A percentile compares a stretch with the other conserved stretches of the same genome.
Evolutionary conservation across 2,329 filamentous ascomycete species (phyloP).

Genomic region (Scedosporium dehoogii): DNA sequence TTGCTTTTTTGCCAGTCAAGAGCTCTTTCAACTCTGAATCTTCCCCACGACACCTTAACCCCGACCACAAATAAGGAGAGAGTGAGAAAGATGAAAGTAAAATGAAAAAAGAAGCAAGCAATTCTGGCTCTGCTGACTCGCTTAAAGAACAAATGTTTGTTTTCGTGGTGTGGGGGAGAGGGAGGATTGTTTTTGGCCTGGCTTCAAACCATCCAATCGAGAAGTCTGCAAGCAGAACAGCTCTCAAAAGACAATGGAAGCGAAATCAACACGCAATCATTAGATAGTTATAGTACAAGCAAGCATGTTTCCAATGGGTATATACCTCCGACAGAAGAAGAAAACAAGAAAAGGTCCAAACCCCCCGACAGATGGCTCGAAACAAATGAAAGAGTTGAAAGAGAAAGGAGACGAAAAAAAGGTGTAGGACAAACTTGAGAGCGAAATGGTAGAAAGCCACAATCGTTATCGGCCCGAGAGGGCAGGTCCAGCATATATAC

Average conservation of each 20-base stretch:
- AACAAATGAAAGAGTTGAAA: conserved; percentile 4
- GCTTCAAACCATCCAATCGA: too few species aligned
- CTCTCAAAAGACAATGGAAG: background rate
- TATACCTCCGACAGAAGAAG: background rate
- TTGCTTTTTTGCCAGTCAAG: background rate
- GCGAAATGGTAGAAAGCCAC: too few species aligned
- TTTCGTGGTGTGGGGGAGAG: background rate
- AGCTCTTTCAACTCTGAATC: too few species aligned
- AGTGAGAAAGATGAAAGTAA: background rate
- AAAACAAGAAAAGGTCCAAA: background rate
- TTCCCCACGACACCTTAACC: background rate
- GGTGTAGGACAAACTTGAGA: background rate
- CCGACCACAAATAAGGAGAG: background rate
- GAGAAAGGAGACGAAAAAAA: background rate
- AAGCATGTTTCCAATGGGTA: too few species aligned
- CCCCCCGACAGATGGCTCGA: conserved; percentile 1
- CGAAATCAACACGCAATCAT: background rate
- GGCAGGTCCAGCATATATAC: too few species aligned
- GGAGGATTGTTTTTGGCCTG: background rate
- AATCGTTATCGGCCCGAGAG: too few species aligned
- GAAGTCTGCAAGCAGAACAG: background rate
- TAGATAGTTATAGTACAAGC: too few species aligned
- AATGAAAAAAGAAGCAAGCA: background rate
- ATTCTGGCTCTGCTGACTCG: background rate
- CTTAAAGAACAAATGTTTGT: background rate